Evolutionary conservation across 163 green algal species (phyloP), one percentile per base, ranked within the genome.

Genomic region (Scenedesmus sp.): DNA sequence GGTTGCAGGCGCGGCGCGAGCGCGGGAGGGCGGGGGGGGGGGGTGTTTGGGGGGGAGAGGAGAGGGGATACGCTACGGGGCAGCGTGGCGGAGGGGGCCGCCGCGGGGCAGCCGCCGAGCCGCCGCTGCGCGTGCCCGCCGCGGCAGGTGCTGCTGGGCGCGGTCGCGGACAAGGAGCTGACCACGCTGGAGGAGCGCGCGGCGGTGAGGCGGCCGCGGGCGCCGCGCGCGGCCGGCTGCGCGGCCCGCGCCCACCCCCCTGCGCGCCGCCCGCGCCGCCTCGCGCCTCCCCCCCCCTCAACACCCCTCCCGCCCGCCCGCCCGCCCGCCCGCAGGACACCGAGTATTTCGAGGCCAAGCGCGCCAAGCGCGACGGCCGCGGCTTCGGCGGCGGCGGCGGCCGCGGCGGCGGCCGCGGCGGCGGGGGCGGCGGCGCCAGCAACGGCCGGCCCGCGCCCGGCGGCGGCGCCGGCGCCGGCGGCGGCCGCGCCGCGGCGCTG

Each of bases 341-440:
- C 1, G 91, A 95, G 78, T 88, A 82, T 47, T 92, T 94, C 81
- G 91, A 95, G 77, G 64, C 66, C 29, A 92, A 92, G 84, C 80
- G 83, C 3, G 56, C 44, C n/a, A 87, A 87, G 71, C 78, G 85
- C 24, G 74, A 67, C 22, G 82, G 31, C 50, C n/a, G 77, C 14
- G 39, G 58, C 56, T n/a, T n/a, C n/a, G n/a, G n/a, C n/a, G n/a
- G n/a, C n/a, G 76, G 39, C 45, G 34, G 75, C 33, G 22, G 56
- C 69, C 57, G 26, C n/a, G 33, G 60, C 60, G 29, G 20, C 34
- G 60, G 60, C 60, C 7, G 20, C 60, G 18, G 60, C 60, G 28
- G 33, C 28, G 45, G 63, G 24, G 39, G 22, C 14, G 63, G 31
- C 63, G 24, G 71, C n/a, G n/a, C n/a, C n/a, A n/a, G n/a, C 48